phyloP scores from a whole-genome alignment of 164 flowering plant species.

The Vitis amurensis region DNA sequence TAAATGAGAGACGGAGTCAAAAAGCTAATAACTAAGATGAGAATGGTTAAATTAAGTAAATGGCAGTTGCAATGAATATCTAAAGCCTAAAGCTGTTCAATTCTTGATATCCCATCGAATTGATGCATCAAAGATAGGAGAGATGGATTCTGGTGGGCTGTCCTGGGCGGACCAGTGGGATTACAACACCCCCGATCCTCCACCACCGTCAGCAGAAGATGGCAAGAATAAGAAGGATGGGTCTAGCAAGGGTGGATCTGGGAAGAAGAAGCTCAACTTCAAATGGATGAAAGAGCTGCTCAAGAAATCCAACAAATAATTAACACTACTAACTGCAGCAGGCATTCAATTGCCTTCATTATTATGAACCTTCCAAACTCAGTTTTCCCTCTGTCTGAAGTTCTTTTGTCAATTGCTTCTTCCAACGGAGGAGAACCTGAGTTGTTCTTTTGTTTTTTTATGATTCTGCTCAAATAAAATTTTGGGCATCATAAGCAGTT shows the following conservation, averaged over 20 bases:
- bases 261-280: constrained; percentile 40
- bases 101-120: neutral
- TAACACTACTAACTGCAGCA: no score
- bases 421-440: no score
- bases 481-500: no score
- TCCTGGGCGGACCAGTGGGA: constrained; percentile 87
- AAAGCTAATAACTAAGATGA: no score
- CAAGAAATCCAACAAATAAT: constrained; percentile 44
- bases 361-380: no score
- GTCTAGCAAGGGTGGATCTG: constrained; percentile 18
- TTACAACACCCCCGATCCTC: constrained; percentile 36
- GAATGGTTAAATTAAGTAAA: constrained; percentile 12
- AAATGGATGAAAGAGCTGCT: constrained; percentile 48
- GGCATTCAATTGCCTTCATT: neutral
- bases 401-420: no score
- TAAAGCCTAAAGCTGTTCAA: constrained; percentile 1
- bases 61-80: constrained; percentile 9
- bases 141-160: constrained; percentile 51
- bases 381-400: no score
- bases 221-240: constrained; percentile 33
- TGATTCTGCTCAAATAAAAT: no score
- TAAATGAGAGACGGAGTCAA: no score
- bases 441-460: no score
- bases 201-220: constrained; percentile 26
- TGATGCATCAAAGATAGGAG: constrained; percentile 1